phyloP scores from a whole-genome alignment of 1,284 basidiomycete species.

The Tylopilus orsonianus region DNA sequence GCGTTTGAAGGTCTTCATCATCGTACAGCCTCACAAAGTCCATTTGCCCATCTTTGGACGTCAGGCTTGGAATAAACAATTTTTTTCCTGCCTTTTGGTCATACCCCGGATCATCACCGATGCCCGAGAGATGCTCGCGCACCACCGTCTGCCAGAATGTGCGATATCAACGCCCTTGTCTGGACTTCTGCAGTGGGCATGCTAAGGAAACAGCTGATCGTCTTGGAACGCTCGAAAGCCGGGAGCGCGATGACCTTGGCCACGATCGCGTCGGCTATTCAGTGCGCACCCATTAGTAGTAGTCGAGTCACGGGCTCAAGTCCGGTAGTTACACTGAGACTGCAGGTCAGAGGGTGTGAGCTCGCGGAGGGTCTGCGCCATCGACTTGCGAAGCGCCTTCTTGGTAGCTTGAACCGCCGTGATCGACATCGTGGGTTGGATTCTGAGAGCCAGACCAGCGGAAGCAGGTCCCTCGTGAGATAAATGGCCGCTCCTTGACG shows the following conservation, averaged over 20 bases:
- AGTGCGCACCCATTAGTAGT: not conserved
- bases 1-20: constrained; percentile 52
- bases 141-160: constrained; percentile 30
- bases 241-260: constrained; percentile 47
- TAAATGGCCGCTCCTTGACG: too few species aligned
- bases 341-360: constrained; percentile 47
- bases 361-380: constrained; percentile 44
- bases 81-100: constrained; percentile 51
- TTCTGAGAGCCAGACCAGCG: constrained; percentile 2
- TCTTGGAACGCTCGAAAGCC: constrained; percentile 48
- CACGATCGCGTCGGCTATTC: constrained; percentile 54
- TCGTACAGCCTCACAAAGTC: constrained; percentile 63
- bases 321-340: constrained; percentile 52
- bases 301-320: not conserved
- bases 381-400: constrained; percentile 56
- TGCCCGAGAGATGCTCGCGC: constrained; percentile 3
- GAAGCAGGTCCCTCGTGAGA: not conserved
- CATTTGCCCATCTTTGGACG: constrained; percentile 52
- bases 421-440: constrained; percentile 32
- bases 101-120: not conserved
- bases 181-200: constrained; percentile 73
- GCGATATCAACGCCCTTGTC: constrained; percentile 45
- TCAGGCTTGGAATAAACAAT: constrained; percentile 70
- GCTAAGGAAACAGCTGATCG: constrained; percentile 72
- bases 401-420: constrained; percentile 34